Evolutionary conservation across 2,329 filamentous ascomycete genomes (phyloP), one percentile per base, ranked within the genome.

Genomic region (Alternaria sp.): DNA sequence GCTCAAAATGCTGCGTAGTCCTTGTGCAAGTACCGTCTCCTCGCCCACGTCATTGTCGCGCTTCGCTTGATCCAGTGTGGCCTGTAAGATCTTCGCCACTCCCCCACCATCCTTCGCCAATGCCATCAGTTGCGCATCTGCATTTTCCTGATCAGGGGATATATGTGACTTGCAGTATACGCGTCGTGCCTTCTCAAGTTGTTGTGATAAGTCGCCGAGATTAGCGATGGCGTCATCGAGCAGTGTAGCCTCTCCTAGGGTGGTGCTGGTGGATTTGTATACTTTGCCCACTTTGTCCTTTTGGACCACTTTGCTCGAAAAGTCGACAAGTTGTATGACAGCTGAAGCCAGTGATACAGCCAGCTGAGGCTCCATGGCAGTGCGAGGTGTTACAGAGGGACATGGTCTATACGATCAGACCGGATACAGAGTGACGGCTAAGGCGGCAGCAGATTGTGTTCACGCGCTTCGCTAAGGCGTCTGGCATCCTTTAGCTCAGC

Each of bases 321-420:
- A 59, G 0, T 63, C 51, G 23, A 63, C 44, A 10, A 63, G 19
- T 11, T 63, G 61, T 17, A 63, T 28, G 9, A 59, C 45, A 9
- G 50, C 51, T 9, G 56, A 59, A 5, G 61, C 61, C 5, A 63
- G 21, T 6, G 17, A 28, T 6, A 57, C 30, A n/a, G 59, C 53
- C 26, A 17, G 44, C n/a, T 53, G 25, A 11, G 59, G 21, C 21
- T 62, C 47, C 59, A 57, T 57, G 1, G 43, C 8, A 23, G 12
- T 46, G 19, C 17, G 12, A n/a, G 7, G 44, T 46, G 21, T 46
- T 5, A 23, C 44, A 46, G 12, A 46, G 44, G 0, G 12, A 46
- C 44, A 23, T n/a, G 25, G 44, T 13, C 0, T 6, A 46, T 5
- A 1, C 21, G 21, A 23, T 25, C 36, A 17, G 25, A 3, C 15